These are phyloP conservation scores for Coffea eugenioides DNA, from an alignment of 257 asterid species.

Conservation along the genomic window DNA sequence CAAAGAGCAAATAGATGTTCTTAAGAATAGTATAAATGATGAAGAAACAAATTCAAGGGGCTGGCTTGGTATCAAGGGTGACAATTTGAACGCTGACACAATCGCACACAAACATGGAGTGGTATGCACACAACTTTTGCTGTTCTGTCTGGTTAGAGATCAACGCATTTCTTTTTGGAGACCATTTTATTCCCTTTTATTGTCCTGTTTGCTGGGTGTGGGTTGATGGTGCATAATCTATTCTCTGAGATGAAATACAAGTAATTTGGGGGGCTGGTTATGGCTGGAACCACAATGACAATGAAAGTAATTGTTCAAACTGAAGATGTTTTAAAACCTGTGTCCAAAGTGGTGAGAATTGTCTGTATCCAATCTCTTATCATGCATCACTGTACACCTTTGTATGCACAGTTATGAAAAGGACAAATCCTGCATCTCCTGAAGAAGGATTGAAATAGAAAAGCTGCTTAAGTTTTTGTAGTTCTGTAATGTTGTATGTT, in stretches of 20 bases:
- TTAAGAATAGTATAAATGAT: slow-evolving; percentile 57
- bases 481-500: background rate
- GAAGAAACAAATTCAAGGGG: slow-evolving; percentile 82
- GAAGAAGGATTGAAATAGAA: background rate
- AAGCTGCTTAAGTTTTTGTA: background rate
- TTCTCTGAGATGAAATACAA: no score
- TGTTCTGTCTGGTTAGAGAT: background rate
- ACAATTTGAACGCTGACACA: slow-evolving; percentile 64
- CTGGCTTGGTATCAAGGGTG: slow-evolving; percentile 77
- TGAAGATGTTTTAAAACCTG: no score
- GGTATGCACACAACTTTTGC: slow-evolving; percentile 40
- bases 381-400: background rate
- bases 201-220: background rate
- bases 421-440: background rate
- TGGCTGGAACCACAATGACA: no score
- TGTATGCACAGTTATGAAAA: background rate
- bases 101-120: slow-evolving; percentile 95
- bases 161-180: background rate
- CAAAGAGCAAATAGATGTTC: slow-evolving; percentile 91
- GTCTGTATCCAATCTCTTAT: no score
- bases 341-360: no score
- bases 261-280: no score
- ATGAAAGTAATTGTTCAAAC: no score
- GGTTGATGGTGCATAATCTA: background rate
- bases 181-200: background rate